Evolutionary conservation across 1,284 basidiomycete genomes (phyloP).

Genomic region (Puccinia coronata): DNA sequence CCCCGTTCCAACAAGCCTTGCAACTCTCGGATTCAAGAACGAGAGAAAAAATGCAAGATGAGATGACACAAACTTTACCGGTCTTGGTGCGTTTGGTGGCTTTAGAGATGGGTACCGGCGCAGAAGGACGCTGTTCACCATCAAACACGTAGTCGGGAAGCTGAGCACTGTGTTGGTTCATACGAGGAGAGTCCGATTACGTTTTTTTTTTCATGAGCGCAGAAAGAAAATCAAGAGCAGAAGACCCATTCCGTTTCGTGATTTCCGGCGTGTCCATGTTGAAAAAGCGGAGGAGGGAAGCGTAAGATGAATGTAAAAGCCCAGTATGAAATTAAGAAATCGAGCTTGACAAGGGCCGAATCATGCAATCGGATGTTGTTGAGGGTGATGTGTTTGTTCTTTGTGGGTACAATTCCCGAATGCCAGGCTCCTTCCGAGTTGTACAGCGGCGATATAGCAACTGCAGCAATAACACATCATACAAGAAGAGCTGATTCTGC

Average conservation of each 20-base stretch:
- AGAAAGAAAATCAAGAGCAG: constrained; percentile 3
- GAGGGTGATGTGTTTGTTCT: constrained; percentile 7
- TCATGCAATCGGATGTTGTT: background rate
- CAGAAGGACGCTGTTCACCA: constrained; percentile 72
- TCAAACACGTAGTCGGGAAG: constrained; percentile 83
- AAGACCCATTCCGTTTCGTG: constrained; percentile 5
- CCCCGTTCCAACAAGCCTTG: background rate
- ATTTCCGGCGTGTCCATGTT: constrained; percentile 43
- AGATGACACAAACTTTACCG: constrained; percentile 65
- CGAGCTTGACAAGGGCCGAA: constrained; percentile 21
- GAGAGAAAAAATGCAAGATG: constrained; percentile 22
- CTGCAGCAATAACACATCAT: background rate
- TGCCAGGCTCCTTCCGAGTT: constrained; percentile 18
- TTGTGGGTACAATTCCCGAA: constrained; percentile 1
- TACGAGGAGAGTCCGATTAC: constrained; percentile 51
- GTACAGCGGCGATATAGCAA: background rate
- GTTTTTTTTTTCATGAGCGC: constrained; percentile 3
- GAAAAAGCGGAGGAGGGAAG: background rate
- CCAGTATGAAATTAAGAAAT: constrained; percentile 23
- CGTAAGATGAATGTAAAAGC: constrained; percentile 9
- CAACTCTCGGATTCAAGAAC: background rate
- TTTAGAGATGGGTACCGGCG: constrained; percentile 58
- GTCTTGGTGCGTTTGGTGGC: constrained; percentile 70
- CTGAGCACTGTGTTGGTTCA: constrained; percentile 63
- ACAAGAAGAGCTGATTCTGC: constrained; percentile 8